Evolutionary conservation across 2,329 filamentous ascomycete species (phyloP).

Genomic region (Aureobasidium sp.): DNA sequence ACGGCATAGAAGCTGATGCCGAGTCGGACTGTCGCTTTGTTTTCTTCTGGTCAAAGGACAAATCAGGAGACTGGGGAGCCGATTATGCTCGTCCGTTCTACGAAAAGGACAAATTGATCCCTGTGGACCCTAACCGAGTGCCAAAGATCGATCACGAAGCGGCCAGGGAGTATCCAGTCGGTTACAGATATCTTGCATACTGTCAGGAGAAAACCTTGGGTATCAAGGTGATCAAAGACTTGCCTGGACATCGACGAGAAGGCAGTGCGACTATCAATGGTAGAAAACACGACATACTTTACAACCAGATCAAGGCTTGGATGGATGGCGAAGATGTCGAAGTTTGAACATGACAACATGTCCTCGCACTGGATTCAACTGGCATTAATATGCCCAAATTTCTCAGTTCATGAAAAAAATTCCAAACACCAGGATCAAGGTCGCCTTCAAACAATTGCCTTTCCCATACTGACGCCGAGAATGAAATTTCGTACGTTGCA

Average conservation of each 20-base stretch:
- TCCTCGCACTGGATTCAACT: background rate
- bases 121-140: slow-evolving; percentile 38
- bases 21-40: slow-evolving; percentile 38
- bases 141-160: slow-evolving; percentile 37
- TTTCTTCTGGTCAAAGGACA: slow-evolving; percentile 23
- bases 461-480: no score
- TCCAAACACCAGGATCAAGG: no score
- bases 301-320: slow-evolving; percentile 40
- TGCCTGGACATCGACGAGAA: slow-evolving; percentile 39
- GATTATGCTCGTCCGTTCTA: slow-evolving; percentile 44
- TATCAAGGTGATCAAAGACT: slow-evolving; percentile 37
- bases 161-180: slow-evolving; percentile 36
- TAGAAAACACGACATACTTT: slow-evolving; percentile 42
- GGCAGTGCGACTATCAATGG: slow-evolving; percentile 32
- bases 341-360: background rate
- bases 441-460: no score
- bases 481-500: no score
- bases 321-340: slow-evolving; percentile 33
- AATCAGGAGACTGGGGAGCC: slow-evolving; percentile 36
- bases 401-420: no score
- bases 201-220: slow-evolving; percentile 43
- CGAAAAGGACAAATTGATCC: slow-evolving; percentile 47
- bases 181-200: slow-evolving; percentile 42
- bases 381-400: background rate
- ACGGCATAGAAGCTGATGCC: slow-evolving; percentile 36